Percentiles rank a stretch among this genome's conserved stretches.
phyloP scores from a whole-genome alignment of 1,284 basidiomycete species.

The Fomitopsis betulina region DNA sequence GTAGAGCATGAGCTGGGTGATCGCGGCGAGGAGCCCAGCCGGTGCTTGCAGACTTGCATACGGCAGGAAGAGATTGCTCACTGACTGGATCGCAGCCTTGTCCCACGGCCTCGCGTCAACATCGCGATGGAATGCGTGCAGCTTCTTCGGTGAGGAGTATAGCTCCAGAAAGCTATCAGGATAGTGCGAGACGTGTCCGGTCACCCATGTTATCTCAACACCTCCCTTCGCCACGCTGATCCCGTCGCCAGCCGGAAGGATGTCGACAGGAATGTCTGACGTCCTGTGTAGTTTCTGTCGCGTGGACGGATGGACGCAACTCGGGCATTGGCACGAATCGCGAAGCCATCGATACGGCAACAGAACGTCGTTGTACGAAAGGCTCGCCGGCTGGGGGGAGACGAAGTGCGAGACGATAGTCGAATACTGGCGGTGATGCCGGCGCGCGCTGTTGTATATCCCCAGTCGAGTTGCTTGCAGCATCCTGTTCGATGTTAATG shows the following conservation, averaged over 20 bases:
- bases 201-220: slow-evolving; percentile 51
- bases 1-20: slow-evolving; percentile 50
- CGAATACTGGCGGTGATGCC: neutral
- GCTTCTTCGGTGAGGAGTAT: slow-evolving; percentile 20
- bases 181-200: slow-evolving; percentile 56
- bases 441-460: neutral
- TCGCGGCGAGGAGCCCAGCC: slow-evolving; percentile 42
- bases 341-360: slow-evolving; percentile 42
- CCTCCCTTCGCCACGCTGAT: slow-evolving; percentile 34
- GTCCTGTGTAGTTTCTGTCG: slow-evolving; percentile 66
- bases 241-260: slow-evolving; percentile 37
- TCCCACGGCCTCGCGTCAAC: slow-evolving; percentile 33
- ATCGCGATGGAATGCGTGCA: slow-evolving; percentile 38
- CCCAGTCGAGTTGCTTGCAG: neutral
- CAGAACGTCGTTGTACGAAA: slow-evolving; percentile 16
- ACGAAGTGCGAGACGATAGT: neutral
- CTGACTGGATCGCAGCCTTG: slow-evolving; percentile 28
- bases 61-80: slow-evolving; percentile 43
- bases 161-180: slow-evolving; percentile 43
- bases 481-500: neutral
- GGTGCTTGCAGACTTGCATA: slow-evolving; percentile 42
- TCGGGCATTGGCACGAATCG: slow-evolving; percentile 50
- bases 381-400: neutral
- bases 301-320: slow-evolving; percentile 51
- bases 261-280: slow-evolving; percentile 52